Evolutionary conservation across 2,329 filamentous ascomycete genomes (phyloP), one percentile per base, ranked within the genome.

Genomic region (Aspergillus ochraceoroseus): DNA sequence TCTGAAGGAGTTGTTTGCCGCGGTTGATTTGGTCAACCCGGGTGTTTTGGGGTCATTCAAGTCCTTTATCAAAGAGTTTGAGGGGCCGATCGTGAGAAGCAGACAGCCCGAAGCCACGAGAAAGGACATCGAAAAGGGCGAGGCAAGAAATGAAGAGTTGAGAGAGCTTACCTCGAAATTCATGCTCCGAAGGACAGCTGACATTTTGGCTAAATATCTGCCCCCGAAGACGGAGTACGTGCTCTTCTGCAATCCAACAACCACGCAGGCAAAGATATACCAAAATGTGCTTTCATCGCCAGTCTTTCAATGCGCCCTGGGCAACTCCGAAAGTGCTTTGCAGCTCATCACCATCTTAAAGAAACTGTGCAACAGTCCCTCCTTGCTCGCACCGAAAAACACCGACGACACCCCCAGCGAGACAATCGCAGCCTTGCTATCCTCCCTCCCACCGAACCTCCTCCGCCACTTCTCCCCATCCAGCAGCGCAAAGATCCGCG

Each of bases 281-380:
- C 76, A 76, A 39, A 70, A 71, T 42, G 77, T 86, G 23, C 68
- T 85, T n/a, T 69, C 72, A 6, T 84, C 81, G 2, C 76, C 79
- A 0, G 67, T 78, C 4, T 85, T 85, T 51, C 73, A 76, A 34
- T 72, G 69, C 20, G 77, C 78, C 6, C 65, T 85, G 34, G 78
- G 80, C 9, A 81, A 73, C 47, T 69, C 75, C 1, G 79, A 84
- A 34, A 73, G 74, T 32, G 76, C 79, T 2, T 68, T 87, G 2
- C 79, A 83, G 52, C 74, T 86, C 9, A 85, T 86, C 54, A 85
- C 78, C 11, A 72, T 85, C 12, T 66, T 87, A 12, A 86, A 86
- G 64, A 86, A 86, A 58, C 71, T 85, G 12, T 86, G 83, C 68
- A 86, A 86, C 57, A 82, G 80, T 48, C 82, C 82, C 1, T 77